These are phyloP conservation scores for Canariomyces notabilis DNA, from an alignment of 2,329 filamentous ascomycete species.

Conservation along the genomic window DNA sequence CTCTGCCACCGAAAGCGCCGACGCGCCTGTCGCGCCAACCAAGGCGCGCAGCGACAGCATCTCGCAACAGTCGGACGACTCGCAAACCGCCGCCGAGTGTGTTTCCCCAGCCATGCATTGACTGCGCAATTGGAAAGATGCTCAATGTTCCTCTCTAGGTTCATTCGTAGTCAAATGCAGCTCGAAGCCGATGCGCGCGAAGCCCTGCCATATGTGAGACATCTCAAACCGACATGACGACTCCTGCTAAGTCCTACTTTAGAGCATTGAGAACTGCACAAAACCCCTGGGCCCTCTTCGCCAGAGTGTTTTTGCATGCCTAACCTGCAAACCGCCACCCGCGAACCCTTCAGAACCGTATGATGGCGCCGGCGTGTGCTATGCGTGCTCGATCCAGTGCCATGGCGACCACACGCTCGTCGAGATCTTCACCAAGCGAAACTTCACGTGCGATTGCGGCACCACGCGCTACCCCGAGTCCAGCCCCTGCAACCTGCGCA, in stretches of 20 bases:
- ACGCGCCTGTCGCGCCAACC: constrained; percentile 31
- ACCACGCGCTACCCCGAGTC: constrained; percentile 70
- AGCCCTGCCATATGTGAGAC: constrained; percentile 78
- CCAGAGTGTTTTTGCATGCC: constrained; percentile 84
- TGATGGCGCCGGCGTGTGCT: constrained; percentile 80
- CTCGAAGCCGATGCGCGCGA: constrained; percentile 94
- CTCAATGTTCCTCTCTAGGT: constrained; percentile 44
- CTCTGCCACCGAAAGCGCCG: constrained; percentile 20
- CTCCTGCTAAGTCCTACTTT: constrained; percentile 16
- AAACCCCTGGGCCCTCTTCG: constrained; percentile 81
- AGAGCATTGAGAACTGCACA: constrained; percentile 94
- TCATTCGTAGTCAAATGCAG: constrained; percentile 81
- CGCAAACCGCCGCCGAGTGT: constrained; percentile 69
- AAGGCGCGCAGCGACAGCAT: constrained; percentile 54
- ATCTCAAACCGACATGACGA: background rate
- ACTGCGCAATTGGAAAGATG: background rate
- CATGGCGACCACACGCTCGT: constrained; percentile 93
- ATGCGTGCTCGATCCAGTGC: constrained; percentile 93
- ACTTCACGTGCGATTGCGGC: constrained; percentile 95
- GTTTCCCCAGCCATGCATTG: constrained; percentile 11
- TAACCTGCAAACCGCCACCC: constrained; percentile 87
- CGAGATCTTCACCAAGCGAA: constrained; percentile 90
- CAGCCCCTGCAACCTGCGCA: constrained; percentile 70
- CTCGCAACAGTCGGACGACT: constrained; percentile 58
- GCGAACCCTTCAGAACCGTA: constrained; percentile 56